Percentiles rank a stretch among this genome's conserved stretches.
Evolutionary conservation across 805 yeast genomes (phyloP).

Genomic region (Lachancea lanzarotensis): DNA sequence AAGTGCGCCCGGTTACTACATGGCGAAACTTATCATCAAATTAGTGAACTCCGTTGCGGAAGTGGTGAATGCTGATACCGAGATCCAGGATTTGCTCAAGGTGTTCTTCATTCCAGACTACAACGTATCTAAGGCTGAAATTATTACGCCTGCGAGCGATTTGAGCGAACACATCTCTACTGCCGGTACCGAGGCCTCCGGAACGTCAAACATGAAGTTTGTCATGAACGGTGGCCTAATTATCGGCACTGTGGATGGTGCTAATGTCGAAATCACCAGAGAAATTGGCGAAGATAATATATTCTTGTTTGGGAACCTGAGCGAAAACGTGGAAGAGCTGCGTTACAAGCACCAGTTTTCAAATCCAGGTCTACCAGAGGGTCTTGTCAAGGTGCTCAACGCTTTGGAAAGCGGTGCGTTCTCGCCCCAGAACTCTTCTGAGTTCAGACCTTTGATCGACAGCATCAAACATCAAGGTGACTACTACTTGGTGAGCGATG

Average conservation of each 20-base stretch:
- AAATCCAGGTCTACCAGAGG: constrained; percentile 47
- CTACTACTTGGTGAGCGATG: constrained; percentile 80
- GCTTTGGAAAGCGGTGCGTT: constrained; percentile 64
- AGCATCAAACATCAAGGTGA: constrained; percentile 71
- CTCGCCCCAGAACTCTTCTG: constrained; percentile 54
- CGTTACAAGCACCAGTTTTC: constrained; percentile 68
- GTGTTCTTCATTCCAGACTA: constrained; percentile 88
- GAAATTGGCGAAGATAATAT: constrained; percentile 92
- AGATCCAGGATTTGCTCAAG: constrained; percentile 68
- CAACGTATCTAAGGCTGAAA: constrained; percentile 90
- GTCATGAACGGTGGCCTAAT: constrained; percentile 90
- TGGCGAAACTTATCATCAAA: constrained; percentile 87
- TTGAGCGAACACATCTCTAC: constrained; percentile 91
- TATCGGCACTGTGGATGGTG: constrained; percentile 95
- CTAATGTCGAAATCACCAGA: constrained; percentile 89
- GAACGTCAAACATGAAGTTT: constrained; percentile 94
- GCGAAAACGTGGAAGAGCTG: constrained; percentile 83
- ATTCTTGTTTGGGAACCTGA: constrained; percentile 83
- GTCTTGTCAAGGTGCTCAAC: constrained; percentile 55
- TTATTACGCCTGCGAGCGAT: constrained; percentile 85
- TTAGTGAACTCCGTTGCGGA: constrained; percentile 74
- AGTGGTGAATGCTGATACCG: constrained; percentile 72
- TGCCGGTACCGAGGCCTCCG: constrained; percentile 96
- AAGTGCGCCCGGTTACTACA: constrained; percentile 96
- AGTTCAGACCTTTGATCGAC: constrained; percentile 62